Conservation (phyloP, 441 rosid genomes). For the Manihot esculenta region DNA sequence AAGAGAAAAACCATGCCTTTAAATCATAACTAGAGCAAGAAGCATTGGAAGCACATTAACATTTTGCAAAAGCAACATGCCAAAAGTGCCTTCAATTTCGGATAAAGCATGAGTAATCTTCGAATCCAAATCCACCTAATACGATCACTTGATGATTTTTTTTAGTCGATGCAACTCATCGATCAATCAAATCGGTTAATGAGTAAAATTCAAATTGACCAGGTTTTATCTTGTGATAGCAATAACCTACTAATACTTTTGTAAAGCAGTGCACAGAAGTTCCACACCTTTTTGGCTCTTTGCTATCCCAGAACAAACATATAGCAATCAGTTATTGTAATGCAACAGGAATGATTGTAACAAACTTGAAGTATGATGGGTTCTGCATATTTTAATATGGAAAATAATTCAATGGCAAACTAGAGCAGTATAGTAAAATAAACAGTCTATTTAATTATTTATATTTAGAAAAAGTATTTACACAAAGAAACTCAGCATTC, state of each 20-base stretch:
- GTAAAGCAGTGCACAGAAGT: not conserved
- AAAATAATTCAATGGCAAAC: not conserved
- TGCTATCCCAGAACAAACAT: not conserved
- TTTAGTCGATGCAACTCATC: not conserved
- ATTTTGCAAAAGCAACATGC: not conserved
- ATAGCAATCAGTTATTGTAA: not conserved
- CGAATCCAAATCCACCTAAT: slow-evolving; percentile 1
- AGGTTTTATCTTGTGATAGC: not conserved
- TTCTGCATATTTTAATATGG: not conserved
- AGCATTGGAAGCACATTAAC: not conserved
- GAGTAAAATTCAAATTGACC: not conserved
- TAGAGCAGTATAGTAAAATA: not conserved
- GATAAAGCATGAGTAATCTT: not conserved
- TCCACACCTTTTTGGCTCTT: not conserved
- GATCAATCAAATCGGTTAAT: not conserved
- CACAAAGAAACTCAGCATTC: not conserved
- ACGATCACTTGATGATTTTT: not conserved
- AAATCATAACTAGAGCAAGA: not conserved
- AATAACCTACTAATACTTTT: not conserved
- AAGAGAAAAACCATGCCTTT: not conserved
- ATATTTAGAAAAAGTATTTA: not conserved
- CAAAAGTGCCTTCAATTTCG: slow-evolving; percentile 5
- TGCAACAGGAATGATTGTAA: not conserved
- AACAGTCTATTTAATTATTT: no score
- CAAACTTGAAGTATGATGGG: not conserved